Base-by-base conservation (phyloP, 768 basidiomycete species). In the Pulveroboletus ravenelii region DNA sequence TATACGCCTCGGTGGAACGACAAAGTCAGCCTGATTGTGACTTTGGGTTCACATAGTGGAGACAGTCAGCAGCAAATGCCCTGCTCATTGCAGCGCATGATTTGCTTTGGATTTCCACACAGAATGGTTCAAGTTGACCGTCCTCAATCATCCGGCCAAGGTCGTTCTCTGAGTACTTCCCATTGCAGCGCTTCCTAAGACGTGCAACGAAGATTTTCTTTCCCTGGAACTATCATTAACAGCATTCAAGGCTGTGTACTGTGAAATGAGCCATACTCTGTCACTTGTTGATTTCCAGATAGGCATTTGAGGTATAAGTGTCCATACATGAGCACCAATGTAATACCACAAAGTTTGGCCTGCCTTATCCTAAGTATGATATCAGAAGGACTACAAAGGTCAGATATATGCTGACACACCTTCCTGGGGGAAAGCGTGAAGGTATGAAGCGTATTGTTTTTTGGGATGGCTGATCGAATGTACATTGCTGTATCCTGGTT, bases 241-340 rank as follows among this genome's bases (percentile, higher is more conserved):
- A 13, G 17, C 10, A 17, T 47, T 41, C 47, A 18, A 36, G 10
- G 17, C 2, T 5, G 7, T n/a, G 32, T 27, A 18, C 31, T 32
- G 13, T 10, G 36, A 45, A 20, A 48, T 14, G 36, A 39, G 34
- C 34, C 34, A 63, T 59, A 76, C 78, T 60, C 59, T 68, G 41
- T 62, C 62, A 43, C 53, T 64, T 50, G 70, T 66, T n/a, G 60
- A 62, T 20, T 67, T 64, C 78, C 78, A 80, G 38, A 78, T 56
- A 7, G 58, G 51, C 34, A 56, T 47, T 25, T 65, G 48, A 8
- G 70, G 51, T 5, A 57, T 60, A 14, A 71, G 50, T 0, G 59
- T 61, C 77, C 78, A 81, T n/a, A 64, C 56, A 41, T 74, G 68
- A n/a, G 71, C 73, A 13, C 79, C 79, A 23, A 81, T 67, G 51